A percentile compares a stretch with the other conserved stretches of the same genome.
Conservation (phyloP, 140 eudicot genomes). For the Cichorium intybus region DNA sequence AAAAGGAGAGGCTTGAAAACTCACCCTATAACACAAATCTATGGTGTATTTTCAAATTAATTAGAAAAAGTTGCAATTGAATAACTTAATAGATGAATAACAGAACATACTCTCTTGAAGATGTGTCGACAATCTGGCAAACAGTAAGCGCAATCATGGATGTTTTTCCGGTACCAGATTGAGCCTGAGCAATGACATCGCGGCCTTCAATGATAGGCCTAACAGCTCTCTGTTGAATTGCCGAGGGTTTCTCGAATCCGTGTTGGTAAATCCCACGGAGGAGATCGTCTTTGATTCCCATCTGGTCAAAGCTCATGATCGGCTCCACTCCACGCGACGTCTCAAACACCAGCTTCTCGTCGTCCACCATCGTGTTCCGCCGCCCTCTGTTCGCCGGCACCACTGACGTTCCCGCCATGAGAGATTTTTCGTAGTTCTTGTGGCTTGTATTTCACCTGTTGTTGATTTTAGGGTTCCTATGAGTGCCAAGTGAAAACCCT, state of each 20-base stretch:
- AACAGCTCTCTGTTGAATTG: slow-evolving; percentile 94
- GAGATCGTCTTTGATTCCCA: slow-evolving; percentile 92
- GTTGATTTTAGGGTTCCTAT: slow-evolving; percentile 22
- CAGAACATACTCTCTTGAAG: slow-evolving; percentile 71
- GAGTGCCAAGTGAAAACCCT: slow-evolving; percentile 13
- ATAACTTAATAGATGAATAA: neutral
- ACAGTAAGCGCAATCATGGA: slow-evolving; percentile 98
- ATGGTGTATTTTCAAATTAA: neutral
- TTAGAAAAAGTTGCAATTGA: neutral
- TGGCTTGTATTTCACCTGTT: neutral
- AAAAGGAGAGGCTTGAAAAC: slow-evolving; percentile 1
- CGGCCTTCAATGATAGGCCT: slow-evolving; percentile 83
- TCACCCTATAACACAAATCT: slow-evolving; percentile 10
- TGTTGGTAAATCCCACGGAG: slow-evolving; percentile 86
- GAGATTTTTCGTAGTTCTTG: neutral
- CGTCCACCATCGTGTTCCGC: slow-evolving; percentile 54
- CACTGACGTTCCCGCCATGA: slow-evolving; percentile 49
- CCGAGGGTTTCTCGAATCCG: slow-evolving; percentile 96
- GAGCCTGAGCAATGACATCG: slow-evolving; percentile 98
- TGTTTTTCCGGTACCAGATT: slow-evolving; percentile 95
- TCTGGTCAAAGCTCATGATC: slow-evolving; percentile 74
- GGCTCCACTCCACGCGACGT: slow-evolving; percentile 87
- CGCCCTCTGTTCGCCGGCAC: slow-evolving; percentile 60
- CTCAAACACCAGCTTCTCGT: slow-evolving; percentile 76
- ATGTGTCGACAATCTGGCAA: slow-evolving; percentile 84